A percentile compares a stretch with the other conserved stretches of the same genome.
Conservation (phyloP, 371 early-diverging fungal species). For the Apophysomyces ossiformis region DNA sequence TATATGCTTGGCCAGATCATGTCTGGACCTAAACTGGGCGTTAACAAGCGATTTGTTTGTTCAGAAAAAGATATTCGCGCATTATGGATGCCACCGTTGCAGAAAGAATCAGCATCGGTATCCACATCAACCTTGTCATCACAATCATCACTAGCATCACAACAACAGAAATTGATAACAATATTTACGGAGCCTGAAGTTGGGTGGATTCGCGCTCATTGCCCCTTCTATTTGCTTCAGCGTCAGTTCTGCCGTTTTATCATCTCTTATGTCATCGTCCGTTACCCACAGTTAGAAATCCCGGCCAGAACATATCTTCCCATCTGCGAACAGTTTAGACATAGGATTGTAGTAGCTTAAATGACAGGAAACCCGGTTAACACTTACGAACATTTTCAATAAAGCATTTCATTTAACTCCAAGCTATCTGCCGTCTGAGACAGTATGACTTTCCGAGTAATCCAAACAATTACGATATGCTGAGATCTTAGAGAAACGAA, state of each 20-base stretch:
- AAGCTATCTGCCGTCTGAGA: no score
- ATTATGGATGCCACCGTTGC: background rate
- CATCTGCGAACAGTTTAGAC: slow-evolving; percentile 38
- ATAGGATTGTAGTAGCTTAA: slow-evolving; percentile 12
- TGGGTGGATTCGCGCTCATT: slow-evolving; percentile 14
- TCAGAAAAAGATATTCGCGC: slow-evolving; percentile 6
- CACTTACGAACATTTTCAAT: no score
- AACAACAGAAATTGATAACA: background rate
- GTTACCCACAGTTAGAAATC: slow-evolving; percentile 36
- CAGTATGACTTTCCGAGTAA: no score
- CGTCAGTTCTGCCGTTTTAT: slow-evolving; percentile 41
- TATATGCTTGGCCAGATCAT: background rate
- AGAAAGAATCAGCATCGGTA: no score
- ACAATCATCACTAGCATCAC: no score
- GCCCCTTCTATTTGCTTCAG: slow-evolving; percentile 40
- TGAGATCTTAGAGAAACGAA: no score
- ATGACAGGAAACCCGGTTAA: background rate
- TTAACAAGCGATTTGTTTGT: background rate
- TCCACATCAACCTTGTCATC: no score
- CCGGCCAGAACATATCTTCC: slow-evolving; percentile 35
- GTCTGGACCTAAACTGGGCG: slow-evolving; percentile 1
- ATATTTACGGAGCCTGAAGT: background rate
- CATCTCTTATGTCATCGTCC: slow-evolving; percentile 32
- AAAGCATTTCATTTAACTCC: no score
- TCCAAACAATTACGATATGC: no score